A percentile compares a stretch with the other conserved stretches of the same genome.
phyloP scores from a whole-genome alignment of 371 early-diverging fungal species.

The Haplosporangium sp. region DNA sequence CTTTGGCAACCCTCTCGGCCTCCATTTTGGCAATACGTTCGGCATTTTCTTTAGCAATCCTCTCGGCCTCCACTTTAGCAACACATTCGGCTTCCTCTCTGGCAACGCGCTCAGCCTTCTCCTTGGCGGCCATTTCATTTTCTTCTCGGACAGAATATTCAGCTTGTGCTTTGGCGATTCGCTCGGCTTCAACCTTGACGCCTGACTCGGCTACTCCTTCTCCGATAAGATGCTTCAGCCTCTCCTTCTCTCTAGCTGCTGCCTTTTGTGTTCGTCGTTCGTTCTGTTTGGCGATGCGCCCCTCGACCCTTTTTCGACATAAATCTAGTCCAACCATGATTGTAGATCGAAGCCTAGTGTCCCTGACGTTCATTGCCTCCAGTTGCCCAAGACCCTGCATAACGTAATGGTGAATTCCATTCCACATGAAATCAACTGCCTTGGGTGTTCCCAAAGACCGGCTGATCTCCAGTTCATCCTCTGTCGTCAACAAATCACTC shows the following conservation, averaged over 20 bases:
- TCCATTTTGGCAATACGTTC: constrained; percentile 1
- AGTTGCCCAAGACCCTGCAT: no score
- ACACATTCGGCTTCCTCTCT: constrained; percentile 2
- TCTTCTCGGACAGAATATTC: constrained; percentile 3
- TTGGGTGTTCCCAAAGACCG: no score
- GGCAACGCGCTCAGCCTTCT: constrained; percentile 6
- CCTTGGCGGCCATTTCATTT: background rate
- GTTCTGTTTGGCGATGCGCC: background rate
- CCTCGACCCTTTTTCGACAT: background rate
- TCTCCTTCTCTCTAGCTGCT: constrained; percentile 1
- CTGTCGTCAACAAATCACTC: background rate
- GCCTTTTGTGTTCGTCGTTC: background rate
- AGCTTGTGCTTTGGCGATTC: constrained; percentile 4
- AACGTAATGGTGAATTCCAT: no score
- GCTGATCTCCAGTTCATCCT: no score
- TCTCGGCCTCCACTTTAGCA: constrained; percentile 2
- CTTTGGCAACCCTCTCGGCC: constrained; percentile 13
- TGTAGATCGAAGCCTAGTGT: no score
- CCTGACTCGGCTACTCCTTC: constrained; percentile 3
- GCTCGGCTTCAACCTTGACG: constrained; percentile 1
- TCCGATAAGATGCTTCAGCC: no score
- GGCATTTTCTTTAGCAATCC: constrained; percentile 4
- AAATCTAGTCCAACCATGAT: no score
- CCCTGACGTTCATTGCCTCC: no score
- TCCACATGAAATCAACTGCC: no score